A percentile compares a stretch with the other conserved stretches of the same genome.
Conservation (phyloP, 805 yeast species). For the Clavispora phyllophila region DNA sequence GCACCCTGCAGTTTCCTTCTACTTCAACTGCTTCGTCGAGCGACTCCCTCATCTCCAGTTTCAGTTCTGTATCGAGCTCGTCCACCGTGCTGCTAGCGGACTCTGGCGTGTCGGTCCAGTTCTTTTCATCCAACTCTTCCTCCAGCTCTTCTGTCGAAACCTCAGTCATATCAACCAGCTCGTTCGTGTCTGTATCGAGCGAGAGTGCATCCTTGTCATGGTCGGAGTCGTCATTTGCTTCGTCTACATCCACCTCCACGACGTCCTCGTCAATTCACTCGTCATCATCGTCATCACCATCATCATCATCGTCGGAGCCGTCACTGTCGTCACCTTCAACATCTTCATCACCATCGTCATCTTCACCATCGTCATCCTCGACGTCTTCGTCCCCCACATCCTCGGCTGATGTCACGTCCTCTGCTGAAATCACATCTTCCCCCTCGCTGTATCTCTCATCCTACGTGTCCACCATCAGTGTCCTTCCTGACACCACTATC, state of each 20-base stretch:
- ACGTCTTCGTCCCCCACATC: constrained; percentile 1
- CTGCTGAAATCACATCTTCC: neutral
- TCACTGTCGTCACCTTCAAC: constrained; percentile 1
- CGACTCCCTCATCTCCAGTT: neutral
- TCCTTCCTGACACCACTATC: constrained; percentile 31
- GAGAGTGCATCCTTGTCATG: neutral
- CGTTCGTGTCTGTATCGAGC: constrained; percentile 16
- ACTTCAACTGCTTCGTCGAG: too few relatives aligned
- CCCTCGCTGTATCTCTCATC: constrained; percentile 5
- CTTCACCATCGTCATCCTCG: neutral
- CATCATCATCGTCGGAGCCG: neutral
- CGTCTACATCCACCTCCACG: constrained; percentile 6
- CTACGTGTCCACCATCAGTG: constrained; percentile 18
- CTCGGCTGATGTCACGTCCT: neutral
- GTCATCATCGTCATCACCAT: neutral
- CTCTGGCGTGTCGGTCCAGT: neutral
- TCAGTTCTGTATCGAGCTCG: neutral
- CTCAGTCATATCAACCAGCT: neutral
- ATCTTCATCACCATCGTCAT: neutral
- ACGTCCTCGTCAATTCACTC: neutral
- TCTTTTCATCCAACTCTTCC: constrained; percentile 1
- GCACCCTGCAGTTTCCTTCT: too few relatives aligned
- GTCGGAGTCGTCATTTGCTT: constrained; percentile 1
- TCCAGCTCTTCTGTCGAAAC: neutral
- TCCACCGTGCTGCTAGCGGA: neutral